A percentile compares a stretch with the other conserved stretches of the same genome.
Conservation (phyloP, 2,329 filamentous ascomycete genomes). For the Didymella arachidicola region DNA sequence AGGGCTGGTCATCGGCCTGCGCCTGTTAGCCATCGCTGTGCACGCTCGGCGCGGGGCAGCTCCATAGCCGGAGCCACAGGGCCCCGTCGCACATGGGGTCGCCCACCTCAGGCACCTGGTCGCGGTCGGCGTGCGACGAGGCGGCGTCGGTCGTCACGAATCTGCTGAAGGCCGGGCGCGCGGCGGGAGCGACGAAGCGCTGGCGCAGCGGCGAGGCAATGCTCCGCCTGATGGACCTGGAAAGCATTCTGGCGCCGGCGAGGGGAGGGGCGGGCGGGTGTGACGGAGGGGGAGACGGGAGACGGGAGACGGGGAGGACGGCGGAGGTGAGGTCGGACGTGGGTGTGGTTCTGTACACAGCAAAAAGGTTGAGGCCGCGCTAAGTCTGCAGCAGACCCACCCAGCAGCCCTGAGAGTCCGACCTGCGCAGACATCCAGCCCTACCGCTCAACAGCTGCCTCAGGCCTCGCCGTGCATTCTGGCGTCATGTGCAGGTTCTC, state of each 20-base stretch:
- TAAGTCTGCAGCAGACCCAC: conserved; percentile 10
- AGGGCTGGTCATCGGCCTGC: conserved; percentile 91
- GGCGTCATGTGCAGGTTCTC: not conserved
- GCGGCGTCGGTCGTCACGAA: conserved; percentile 95
- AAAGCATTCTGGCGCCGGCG: conserved; percentile 48
- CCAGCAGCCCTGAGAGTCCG: conserved; percentile 3
- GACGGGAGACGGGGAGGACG: conserved; percentile 17
- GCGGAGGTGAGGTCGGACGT: conserved; percentile 4
- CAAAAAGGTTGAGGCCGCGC: conserved; percentile 21
- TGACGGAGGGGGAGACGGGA: conserved; percentile 23
- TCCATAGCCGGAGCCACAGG: not conserved
- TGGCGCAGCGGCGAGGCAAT: conserved; percentile 51
- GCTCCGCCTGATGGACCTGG: conserved; percentile 51
- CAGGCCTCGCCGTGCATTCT: not conserved
- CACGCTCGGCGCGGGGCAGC: conserved; percentile 2
- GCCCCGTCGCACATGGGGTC: conserved; percentile 4
- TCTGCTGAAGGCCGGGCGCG: conserved; percentile 57
- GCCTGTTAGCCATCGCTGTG: conserved; percentile 31
- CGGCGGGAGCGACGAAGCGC: conserved; percentile 46
- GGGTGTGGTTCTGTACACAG: not conserved
- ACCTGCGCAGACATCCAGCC: not conserved
- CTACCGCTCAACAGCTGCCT: not conserved
- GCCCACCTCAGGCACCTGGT: conserved; percentile 71
- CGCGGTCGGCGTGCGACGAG: conserved; percentile 85
- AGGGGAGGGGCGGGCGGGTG: conserved; percentile 27